Evolutionary conservation across 2,329 filamentous ascomycete species (phyloP).

Genomic region (Alternaria ventricosa): DNA sequence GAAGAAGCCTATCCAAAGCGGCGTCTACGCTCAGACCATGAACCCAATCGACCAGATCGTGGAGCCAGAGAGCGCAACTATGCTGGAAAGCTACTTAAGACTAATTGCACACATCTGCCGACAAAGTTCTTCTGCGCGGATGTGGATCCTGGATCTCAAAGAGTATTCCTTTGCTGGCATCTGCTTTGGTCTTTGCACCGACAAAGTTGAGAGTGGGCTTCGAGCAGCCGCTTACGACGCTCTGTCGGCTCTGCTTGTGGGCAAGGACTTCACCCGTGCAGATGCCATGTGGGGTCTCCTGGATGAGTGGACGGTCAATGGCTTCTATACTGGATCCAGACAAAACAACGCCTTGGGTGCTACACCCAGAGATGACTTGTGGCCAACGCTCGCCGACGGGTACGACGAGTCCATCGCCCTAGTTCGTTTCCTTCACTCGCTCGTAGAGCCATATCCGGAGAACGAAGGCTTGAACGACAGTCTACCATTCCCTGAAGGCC

Average conservation of each 20-base stretch:
- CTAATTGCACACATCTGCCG: constrained; percentile 82
- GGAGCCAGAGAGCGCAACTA: constrained; percentile 92
- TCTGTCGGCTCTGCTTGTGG: constrained; percentile 74
- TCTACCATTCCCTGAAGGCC: constrained; percentile 83
- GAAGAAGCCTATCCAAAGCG: constrained; percentile 67
- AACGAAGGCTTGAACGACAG: constrained; percentile 71
- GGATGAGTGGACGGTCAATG: constrained; percentile 72
- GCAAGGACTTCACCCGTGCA: constrained; percentile 72
- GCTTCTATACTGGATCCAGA: constrained; percentile 43
- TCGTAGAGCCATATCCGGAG: constrained; percentile 71
- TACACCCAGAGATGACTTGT: constrained; percentile 55
- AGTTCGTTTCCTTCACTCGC: constrained; percentile 74
- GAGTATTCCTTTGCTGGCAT: constrained; percentile 74
- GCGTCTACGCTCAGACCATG: constrained; percentile 52
- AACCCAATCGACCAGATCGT: constrained; percentile 64
- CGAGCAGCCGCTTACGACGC: constrained; percentile 84
- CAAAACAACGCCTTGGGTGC: constrained; percentile 32
- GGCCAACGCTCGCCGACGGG: constrained; percentile 75
- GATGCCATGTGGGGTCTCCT: constrained; percentile 79
- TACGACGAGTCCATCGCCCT: constrained; percentile 90
- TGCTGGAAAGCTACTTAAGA: constrained; percentile 92
- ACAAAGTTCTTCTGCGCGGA: constrained; percentile 74
- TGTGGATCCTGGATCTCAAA: constrained; percentile 73
- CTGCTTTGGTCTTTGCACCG: constrained; percentile 79
- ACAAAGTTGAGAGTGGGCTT: constrained; percentile 76